A percentile compares a stretch with the other conserved stretches of the same genome.
These are phyloP conservation scores for Pisolithus sp. DNA, from an alignment of 768 basidiomycete species.

Conservation along the genomic window DNA sequence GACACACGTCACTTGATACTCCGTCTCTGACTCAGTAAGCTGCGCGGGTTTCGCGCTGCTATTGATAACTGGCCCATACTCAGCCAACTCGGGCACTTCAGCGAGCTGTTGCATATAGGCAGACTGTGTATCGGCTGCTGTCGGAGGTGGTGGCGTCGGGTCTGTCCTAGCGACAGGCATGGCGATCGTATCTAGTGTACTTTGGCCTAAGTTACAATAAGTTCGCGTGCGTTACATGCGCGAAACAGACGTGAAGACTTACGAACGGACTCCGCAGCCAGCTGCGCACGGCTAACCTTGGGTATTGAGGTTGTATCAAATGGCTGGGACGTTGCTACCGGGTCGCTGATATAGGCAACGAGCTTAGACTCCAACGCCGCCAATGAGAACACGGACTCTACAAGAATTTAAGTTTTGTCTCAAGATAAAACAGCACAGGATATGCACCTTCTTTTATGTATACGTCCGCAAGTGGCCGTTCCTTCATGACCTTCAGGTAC, in stretches of 20 bases:
- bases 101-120: slow-evolving; percentile 80
- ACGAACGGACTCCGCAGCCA: slow-evolving; percentile 85
- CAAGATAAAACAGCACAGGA: not conserved
- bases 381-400: slow-evolving; percentile 93
- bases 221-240: slow-evolving; percentile 5
- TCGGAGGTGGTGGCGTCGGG: slow-evolving; percentile 64
- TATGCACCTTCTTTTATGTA: slow-evolving; percentile 87
- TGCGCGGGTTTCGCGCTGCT: slow-evolving; percentile 74
- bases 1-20: slow-evolving; percentile 94
- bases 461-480: slow-evolving; percentile 70
- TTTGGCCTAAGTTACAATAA: slow-evolving; percentile 54
- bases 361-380: slow-evolving; percentile 86
- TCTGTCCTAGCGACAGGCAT: slow-evolving; percentile 55
- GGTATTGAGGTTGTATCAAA: slow-evolving; percentile 85
- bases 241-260: slow-evolving; percentile 27
- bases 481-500: slow-evolving; percentile 81
- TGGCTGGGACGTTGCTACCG: slow-evolving; percentile 57
- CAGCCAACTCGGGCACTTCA: slow-evolving; percentile 78
- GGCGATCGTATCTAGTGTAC: slow-evolving; percentile 78
- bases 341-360: slow-evolving; percentile 88
- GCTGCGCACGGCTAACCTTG: slow-evolving; percentile 90
- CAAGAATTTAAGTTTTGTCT: not conserved
- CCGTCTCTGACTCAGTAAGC: slow-evolving; percentile 94
- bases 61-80: slow-evolving; percentile 82
- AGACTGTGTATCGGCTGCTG: slow-evolving; percentile 84